These are phyloP conservation scores for Curvularia sp. DNA, from an alignment of 2,329 filamentous ascomycete species.

Conservation along the genomic window DNA sequence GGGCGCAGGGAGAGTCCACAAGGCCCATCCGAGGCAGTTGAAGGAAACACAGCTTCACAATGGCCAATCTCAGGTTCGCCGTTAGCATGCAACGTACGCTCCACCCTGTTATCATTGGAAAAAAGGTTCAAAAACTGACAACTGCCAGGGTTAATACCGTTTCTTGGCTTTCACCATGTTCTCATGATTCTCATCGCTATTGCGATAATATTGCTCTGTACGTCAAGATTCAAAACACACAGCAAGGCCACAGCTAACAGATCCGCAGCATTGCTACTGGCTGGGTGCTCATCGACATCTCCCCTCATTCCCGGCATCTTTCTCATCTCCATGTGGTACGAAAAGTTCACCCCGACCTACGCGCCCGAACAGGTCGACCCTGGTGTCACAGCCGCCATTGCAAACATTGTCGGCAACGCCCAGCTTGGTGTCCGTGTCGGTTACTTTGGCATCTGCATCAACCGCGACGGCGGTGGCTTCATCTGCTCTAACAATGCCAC, in stretches of 20 bases:
- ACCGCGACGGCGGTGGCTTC: slow-evolving; percentile 87
- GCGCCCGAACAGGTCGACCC: slow-evolving; percentile 90
- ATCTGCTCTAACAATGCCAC: slow-evolving; percentile 98
- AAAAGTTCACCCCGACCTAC: slow-evolving; percentile 81
- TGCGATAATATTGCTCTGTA: slow-evolving; percentile 93
- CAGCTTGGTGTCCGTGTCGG: slow-evolving; percentile 89
- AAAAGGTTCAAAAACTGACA: slow-evolving; percentile 36
- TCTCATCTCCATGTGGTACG: slow-evolving; percentile 96
- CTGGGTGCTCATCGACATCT: slow-evolving; percentile 95
- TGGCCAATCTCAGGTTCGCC: slow-evolving; percentile 60
- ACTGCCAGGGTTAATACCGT: slow-evolving; percentile 62
- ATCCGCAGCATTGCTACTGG: slow-evolving; percentile 79
- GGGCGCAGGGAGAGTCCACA: slow-evolving; percentile 49
- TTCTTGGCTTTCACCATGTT: slow-evolving; percentile 79
- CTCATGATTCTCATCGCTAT: slow-evolving; percentile 97
- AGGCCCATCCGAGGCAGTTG: slow-evolving; percentile 34
- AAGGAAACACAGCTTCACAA: slow-evolving; percentile 44
- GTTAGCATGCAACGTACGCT: slow-evolving; percentile 59
- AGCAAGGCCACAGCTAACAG: slow-evolving; percentile 30
- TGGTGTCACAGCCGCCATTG: slow-evolving; percentile 81
- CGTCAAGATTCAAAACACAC: slow-evolving; percentile 51
- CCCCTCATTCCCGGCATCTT: slow-evolving; percentile 95
- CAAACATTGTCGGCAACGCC: slow-evolving; percentile 86
- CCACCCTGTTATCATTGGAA: slow-evolving; percentile 3
- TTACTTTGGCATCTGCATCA: slow-evolving; percentile 98